Percentiles rank a stretch among this genome's conserved stretches.
Evolutionary conservation across 2,329 filamentous ascomycete species (phyloP).

Genomic region (Cladosporium halotolerans): DNA sequence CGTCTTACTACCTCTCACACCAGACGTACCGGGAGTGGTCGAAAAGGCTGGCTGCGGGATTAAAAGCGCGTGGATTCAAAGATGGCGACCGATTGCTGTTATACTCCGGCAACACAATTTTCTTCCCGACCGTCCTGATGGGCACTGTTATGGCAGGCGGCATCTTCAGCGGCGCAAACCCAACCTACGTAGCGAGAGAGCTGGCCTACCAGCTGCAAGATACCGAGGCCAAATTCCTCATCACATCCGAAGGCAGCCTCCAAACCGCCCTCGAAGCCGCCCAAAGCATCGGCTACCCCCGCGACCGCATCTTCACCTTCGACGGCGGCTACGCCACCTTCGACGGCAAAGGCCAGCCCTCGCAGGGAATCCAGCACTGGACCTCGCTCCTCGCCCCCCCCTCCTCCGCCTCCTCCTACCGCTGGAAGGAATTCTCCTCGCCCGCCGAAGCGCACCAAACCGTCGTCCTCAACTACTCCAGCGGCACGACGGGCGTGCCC

Average conservation of each 20-base stretch:
- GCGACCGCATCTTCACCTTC: slow-evolving; percentile 57
- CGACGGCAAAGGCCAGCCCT: slow-evolving; percentile 30
- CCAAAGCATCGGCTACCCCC: slow-evolving; percentile 48
- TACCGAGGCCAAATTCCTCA: slow-evolving; percentile 60
- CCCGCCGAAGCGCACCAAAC: slow-evolving; percentile 47
- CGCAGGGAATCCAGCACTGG: slow-evolving; percentile 54
- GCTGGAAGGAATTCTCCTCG: slow-evolving; percentile 54
- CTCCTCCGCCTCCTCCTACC: slow-evolving; percentile 50
- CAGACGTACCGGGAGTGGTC: slow-evolving; percentile 61
- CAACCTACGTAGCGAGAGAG: slow-evolving; percentile 62
- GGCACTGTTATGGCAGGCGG: slow-evolving; percentile 72
- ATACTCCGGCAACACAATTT: slow-evolving; percentile 67
- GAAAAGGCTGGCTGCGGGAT: slow-evolving; percentile 64
- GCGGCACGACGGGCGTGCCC: slow-evolving; percentile 71
- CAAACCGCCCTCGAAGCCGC: slow-evolving; percentile 63
- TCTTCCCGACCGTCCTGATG: slow-evolving; percentile 64
- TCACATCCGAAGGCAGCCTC: slow-evolving; percentile 55
- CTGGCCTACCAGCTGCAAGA: slow-evolving; percentile 70
- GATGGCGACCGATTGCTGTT: slow-evolving; percentile 65
- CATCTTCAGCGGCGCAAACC: slow-evolving; percentile 71
- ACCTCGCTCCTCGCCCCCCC: slow-evolving; percentile 51
- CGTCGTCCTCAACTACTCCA: slow-evolving; percentile 72
- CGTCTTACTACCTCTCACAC: slow-evolving; percentile 61
- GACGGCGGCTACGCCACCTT: slow-evolving; percentile 48
- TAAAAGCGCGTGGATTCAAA: slow-evolving; percentile 56